These are phyloP conservation scores for Aspergillus heteromorphus DNA, from an alignment of 495 filamentous ascomycete species.

Conservation along the genomic window DNA sequence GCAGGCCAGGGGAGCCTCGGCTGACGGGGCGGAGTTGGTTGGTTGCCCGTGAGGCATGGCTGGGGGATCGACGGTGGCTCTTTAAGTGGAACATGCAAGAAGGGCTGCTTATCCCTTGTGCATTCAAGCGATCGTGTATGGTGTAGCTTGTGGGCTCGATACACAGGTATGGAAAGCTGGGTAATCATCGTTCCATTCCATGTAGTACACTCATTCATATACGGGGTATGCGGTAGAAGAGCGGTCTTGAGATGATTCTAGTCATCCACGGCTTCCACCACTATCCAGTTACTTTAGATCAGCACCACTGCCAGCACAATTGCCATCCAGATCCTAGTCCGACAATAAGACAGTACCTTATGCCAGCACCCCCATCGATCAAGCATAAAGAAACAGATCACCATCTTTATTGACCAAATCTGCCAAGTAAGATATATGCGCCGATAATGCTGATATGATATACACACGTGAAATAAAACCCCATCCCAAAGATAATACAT, in stretches of 20 bases:
- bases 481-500: conserved; percentile 31
- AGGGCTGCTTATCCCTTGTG: neutral
- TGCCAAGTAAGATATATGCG: conserved; percentile 23
- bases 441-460: conserved; percentile 35
- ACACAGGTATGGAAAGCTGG: neutral
- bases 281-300: no score
- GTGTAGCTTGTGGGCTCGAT: neutral
- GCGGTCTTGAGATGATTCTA: neutral
- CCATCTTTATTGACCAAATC: conserved; percentile 4
- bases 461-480: conserved; percentile 21
- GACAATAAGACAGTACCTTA: no score
- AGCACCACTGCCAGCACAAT: no score
- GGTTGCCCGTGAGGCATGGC: neutral
- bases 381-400: conserved; percentile 3
- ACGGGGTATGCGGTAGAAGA: neutral
- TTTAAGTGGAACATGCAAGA: neutral
- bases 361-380: no score
- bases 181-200: neutral
- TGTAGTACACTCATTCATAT: neutral
- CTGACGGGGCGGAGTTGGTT: neutral
- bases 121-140: neutral
- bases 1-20: conserved; percentile 13
- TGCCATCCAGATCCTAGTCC: no score
- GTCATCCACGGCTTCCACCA: no score
- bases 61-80: neutral